Conservation (phyloP, 306 rosid genomes). For the Luffa acutangula region DNA sequence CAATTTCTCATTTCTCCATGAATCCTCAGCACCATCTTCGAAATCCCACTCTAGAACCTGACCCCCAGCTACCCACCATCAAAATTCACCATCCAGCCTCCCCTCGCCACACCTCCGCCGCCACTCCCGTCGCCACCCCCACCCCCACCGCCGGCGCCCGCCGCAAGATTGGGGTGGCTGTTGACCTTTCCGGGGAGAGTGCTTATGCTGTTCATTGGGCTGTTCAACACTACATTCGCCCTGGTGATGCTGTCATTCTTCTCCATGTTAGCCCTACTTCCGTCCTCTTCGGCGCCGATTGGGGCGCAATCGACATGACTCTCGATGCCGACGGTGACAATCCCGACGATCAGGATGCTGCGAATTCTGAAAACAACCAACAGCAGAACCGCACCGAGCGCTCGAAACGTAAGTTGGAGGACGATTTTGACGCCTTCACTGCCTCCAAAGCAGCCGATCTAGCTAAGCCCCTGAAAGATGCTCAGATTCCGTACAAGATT, state of each 20-base stretch:
- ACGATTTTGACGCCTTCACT: conserved; percentile 85
- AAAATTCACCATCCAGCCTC: conserved; percentile 73
- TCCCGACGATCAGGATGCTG: conserved; percentile 24
- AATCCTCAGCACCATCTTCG: conserved; percentile 26
- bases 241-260: conserved; percentile 92
- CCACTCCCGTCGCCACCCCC: conserved; percentile 39
- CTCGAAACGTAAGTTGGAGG: conserved; percentile 42
- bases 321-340: conserved; percentile 31
- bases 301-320: conserved; percentile 82
- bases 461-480: conserved; percentile 59
- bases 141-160: conserved; percentile 97
- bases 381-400: conserved; percentile 19
- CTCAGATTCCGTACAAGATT: conserved; percentile 94
- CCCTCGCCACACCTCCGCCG: conserved; percentile 20
- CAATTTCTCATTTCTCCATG: conserved; percentile 14
- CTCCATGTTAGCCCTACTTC: conserved; percentile 95
- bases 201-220: conserved; percentile 98
- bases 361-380: neutral
- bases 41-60: conserved; percentile 20
- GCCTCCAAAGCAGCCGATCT: conserved; percentile 68
- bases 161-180: conserved; percentile 88
- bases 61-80: conserved; percentile 75
- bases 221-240: conserved; percentile 83
- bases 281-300: conserved; percentile 93
- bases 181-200: conserved; percentile 88